phyloP scores from a whole-genome alignment of 495 filamentous ascomycete species.

The Chaetomidium leptoderma region DNA sequence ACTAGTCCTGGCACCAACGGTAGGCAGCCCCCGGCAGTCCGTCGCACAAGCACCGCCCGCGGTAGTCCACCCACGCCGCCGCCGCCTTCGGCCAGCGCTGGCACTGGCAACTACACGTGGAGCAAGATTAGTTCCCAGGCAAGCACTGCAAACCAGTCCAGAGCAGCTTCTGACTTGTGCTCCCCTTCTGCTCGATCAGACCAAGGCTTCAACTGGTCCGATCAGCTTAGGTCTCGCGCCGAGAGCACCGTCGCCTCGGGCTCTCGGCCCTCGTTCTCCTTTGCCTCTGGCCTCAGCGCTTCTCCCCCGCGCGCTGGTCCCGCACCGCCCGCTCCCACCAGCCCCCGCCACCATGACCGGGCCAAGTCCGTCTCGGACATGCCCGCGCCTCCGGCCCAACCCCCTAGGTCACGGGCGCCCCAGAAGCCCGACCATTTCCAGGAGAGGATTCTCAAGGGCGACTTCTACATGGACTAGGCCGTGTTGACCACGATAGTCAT shows the following conservation, averaged over 20 bases:
- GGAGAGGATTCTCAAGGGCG: constrained; percentile 93
- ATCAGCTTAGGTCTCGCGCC: constrained; percentile 83
- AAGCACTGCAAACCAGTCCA: constrained; percentile 50
- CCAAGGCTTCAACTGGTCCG: constrained; percentile 91
- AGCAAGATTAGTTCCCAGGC: constrained; percentile 40
- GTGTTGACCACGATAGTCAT: not conserved
- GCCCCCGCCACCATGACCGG: constrained; percentile 63
- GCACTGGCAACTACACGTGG: constrained; percentile 30
- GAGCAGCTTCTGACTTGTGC: constrained; percentile 57
- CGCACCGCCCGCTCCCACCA: constrained; percentile 31
- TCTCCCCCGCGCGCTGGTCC: constrained; percentile 32
- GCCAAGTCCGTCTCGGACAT: constrained; percentile 66
- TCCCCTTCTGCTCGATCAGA: constrained; percentile 57
- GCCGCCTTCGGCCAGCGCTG: constrained; percentile 14
- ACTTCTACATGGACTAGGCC: constrained; percentile 94
- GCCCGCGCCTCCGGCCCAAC: constrained; percentile 54
- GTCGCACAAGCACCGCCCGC: constrained; percentile 26
- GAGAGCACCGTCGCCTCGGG: constrained; percentile 69
- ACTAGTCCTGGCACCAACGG: constrained; percentile 47
- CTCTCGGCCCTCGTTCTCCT: constrained; percentile 45
- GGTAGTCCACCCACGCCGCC: constrained; percentile 28
- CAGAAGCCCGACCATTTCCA: constrained; percentile 84
- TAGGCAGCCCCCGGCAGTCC: constrained; percentile 40
- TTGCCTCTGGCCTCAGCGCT: constrained; percentile 31
- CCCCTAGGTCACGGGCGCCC: constrained; percentile 41